Conservation (phyloP, 2,329 filamentous ascomycete genomes). For the Coniochaeta sp. region DNA sequence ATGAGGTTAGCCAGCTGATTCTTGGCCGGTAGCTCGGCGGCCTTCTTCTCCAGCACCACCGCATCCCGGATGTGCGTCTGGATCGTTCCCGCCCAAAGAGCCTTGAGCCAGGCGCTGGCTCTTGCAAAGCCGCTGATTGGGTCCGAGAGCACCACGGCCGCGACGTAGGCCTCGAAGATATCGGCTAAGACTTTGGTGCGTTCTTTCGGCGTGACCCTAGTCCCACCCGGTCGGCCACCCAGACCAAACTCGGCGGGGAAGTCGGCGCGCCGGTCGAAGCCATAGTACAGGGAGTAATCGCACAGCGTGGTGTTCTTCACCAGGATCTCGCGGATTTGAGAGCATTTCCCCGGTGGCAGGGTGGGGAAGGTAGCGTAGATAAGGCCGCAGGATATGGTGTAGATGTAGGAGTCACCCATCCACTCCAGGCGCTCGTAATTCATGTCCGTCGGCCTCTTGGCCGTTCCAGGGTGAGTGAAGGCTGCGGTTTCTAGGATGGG, state of each 20-base stretch:
- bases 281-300: slow-evolving; percentile 62
- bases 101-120: slow-evolving; percentile 64
- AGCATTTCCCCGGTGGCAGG: slow-evolving; percentile 60
- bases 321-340: slow-evolving; percentile 70
- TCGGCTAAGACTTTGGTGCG: slow-evolving; percentile 73
- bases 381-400: slow-evolving; percentile 54
- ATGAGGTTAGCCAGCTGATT: slow-evolving; percentile 44
- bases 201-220: slow-evolving; percentile 38
- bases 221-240: slow-evolving; percentile 27
- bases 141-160: slow-evolving; percentile 66
- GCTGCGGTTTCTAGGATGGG: slow-evolving; percentile 52
- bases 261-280: slow-evolving; percentile 57
- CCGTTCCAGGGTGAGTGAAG: slow-evolving; percentile 58
- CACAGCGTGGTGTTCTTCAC: slow-evolving; percentile 76
- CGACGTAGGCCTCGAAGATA: slow-evolving; percentile 86
- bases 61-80: slow-evolving; percentile 44
- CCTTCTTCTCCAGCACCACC: slow-evolving; percentile 16
- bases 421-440: slow-evolving; percentile 83
- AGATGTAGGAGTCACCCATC: slow-evolving; percentile 76
- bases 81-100: slow-evolving; percentile 65
- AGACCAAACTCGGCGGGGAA: slow-evolving; percentile 42
- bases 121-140: slow-evolving; percentile 52
- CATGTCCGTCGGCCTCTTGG: slow-evolving; percentile 26
- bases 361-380: slow-evolving; percentile 65
- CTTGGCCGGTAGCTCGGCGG: slow-evolving; percentile 31